phyloP scores from a whole-genome alignment of 2,329 filamentous ascomycete species.

The Ampelomyces quisqualis region DNA sequence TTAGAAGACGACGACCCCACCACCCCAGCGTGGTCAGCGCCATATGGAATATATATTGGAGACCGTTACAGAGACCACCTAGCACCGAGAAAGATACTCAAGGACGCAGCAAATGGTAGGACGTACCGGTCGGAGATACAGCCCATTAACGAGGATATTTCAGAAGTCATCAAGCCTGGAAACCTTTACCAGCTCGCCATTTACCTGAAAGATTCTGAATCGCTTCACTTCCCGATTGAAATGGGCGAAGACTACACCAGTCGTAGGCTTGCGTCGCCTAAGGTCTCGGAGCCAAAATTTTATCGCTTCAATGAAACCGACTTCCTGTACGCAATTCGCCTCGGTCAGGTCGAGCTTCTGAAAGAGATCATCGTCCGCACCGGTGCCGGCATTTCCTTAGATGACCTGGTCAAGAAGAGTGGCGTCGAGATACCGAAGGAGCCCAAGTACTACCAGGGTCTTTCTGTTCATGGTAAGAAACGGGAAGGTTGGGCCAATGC shows the following conservation, averaged over 20 bases:
- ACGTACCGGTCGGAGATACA: slow-evolving; percentile 1
- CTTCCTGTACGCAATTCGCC: slow-evolving; percentile 43
- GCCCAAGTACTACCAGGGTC: slow-evolving; percentile 72
- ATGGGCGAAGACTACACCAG: slow-evolving; percentile 16
- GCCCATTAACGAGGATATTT: slow-evolving; percentile 2
- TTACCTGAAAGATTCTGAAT: slow-evolving; percentile 19
- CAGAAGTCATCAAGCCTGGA: slow-evolving; percentile 3
- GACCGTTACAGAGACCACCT: not conserved
- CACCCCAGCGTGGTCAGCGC: not conserved
- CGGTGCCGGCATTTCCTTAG: slow-evolving; percentile 69
- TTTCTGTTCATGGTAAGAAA: slow-evolving; percentile 67
- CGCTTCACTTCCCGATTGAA: slow-evolving; percentile 20
- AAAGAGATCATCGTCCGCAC: slow-evolving; percentile 64
- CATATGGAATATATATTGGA: too few relatives aligned
- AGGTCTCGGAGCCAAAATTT: slow-evolving; percentile 16
- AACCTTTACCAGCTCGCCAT: slow-evolving; percentile 39
- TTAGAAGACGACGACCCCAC: slow-evolving; percentile 7
- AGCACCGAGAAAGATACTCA: slow-evolving; percentile 8
- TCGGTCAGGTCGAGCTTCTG: slow-evolving; percentile 58
- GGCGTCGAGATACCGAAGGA: slow-evolving; percentile 65
- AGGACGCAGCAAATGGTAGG: slow-evolving; percentile 7
- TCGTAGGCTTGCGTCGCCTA: slow-evolving; percentile 9
- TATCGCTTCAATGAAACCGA: slow-evolving; percentile 18
- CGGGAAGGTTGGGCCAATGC: slow-evolving; percentile 65
- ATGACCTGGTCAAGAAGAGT: slow-evolving; percentile 64